Evolutionary conservation across 345 rosid genomes (phyloP), one percentile per base, ranked within the genome.

Genomic region (Citrus medica): DNA sequence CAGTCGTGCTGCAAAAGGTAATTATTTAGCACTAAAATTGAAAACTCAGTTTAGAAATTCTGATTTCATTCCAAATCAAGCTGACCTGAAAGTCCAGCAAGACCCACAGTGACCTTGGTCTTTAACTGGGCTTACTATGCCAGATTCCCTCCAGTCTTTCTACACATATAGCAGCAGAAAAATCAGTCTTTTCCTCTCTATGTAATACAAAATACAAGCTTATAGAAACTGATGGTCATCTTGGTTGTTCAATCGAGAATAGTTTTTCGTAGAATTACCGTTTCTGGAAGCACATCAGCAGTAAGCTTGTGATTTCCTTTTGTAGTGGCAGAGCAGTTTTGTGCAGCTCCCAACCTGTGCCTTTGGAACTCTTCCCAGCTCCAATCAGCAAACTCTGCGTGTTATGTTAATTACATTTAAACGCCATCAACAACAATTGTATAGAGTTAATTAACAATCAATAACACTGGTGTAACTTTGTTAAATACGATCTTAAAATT

Each of bases 1-100:
- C 99, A 72, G 99, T 96, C 12, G 99, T 92, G 71, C 99, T 96
- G 86, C 74, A 83, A 73, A 7, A 16, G 22, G 55, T 37, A 69
- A 79, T 55, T 6, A 60, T 58, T 64, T 48, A 40, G 67, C 27
- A 60, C 21, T 24, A 63, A 59, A 55, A 35, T 32, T 32, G 37
- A 10, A 59, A n/a, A 67, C 46, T 59, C 30, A 74, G 22, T 19
- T 7, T 22, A 9, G 5, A 13, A 6, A 5, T 60, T 6, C 8
- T 55, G 46, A 71, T 61, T 76, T 48, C 17, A 62, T 72, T 80
- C 32, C 21, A 53, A 56, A 35, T 69, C 9, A 21, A 78, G 40
- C 56, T 48, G 76, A 95, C 99, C 99, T 95, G 94, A 96, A 96
- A 58, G 99, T 94, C 99, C 99, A 96, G 92, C 99, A 96, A 82